Conservation (phyloP, 1,284 basidiomycete genomes). For the Ceratobasidium sp. region DNA sequence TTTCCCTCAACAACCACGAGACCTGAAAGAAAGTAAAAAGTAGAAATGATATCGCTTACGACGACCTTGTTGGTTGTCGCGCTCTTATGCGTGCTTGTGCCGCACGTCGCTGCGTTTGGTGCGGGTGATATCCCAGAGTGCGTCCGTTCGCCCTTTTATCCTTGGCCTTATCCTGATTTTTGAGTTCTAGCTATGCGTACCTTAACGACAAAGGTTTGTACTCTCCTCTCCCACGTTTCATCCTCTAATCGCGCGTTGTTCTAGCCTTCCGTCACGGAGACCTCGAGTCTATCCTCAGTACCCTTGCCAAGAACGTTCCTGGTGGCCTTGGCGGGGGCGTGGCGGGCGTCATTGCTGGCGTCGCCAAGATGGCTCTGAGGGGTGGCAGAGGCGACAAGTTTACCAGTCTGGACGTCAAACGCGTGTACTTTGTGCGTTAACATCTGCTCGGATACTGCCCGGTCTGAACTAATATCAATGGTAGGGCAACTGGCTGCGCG, state of each 20-base stretch:
- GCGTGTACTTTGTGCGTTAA: constrained; percentile 72
- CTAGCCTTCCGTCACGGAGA: constrained; percentile 86
- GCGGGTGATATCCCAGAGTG: constrained; percentile 75
- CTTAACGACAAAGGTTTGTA: too few relatives aligned
- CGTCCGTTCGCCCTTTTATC: constrained; percentile 3
- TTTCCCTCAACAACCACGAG: constrained; percentile 24
- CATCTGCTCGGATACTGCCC: too few relatives aligned
- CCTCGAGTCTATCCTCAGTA: constrained; percentile 74
- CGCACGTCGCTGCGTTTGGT: constrained; percentile 73
- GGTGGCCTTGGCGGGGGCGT: constrained; percentile 62
- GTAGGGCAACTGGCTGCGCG: constrained; percentile 72
- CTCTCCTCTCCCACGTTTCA: too few relatives aligned
- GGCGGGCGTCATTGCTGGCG: constrained; percentile 60
- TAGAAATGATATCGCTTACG: constrained; percentile 20
- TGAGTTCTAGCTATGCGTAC: too few relatives aligned
- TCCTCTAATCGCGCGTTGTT: not conserved
- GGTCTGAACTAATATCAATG: too few relatives aligned
- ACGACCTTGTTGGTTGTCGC: constrained; percentile 43
- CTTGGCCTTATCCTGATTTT: not conserved
- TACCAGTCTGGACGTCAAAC: constrained; percentile 76
- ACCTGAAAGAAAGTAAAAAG: not conserved
- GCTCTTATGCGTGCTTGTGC: constrained; percentile 30
- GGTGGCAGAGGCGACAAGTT: constrained; percentile 74
- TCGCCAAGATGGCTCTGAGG: constrained; percentile 55
- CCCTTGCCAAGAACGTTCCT: constrained; percentile 52